These are phyloP conservation scores for Russula earlei DNA, from an alignment of 768 basidiomycete genomes.

Conservation along the genomic window DNA sequence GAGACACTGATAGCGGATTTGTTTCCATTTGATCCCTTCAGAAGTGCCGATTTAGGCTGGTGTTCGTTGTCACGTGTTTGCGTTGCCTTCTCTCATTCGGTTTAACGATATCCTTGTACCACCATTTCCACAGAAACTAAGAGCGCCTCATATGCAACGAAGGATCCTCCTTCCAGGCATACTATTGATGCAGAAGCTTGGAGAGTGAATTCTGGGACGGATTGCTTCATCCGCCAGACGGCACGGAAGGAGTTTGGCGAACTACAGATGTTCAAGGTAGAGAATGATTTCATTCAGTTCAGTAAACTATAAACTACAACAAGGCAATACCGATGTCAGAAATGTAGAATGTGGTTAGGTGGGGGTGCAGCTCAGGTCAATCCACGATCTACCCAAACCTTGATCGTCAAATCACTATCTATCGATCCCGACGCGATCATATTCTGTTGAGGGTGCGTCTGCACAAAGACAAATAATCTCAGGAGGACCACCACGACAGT, in stretches of 20 bases:
- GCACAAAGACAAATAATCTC: not conserved
- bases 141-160: too few relatives aligned
- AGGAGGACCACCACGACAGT: constrained; percentile 9
- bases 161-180: too few relatives aligned
- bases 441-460: constrained; percentile 82
- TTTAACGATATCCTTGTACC: constrained; percentile 12
- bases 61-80: not conserved
- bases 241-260: not conserved
- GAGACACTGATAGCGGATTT: not conserved
- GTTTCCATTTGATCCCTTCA: too few relatives aligned
- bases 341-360: too few relatives aligned
- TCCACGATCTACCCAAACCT: constrained; percentile 64
- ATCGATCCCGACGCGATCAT: constrained; percentile 85
- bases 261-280: too few relatives aligned
- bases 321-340: too few relatives aligned
- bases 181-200: not conserved
- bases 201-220: not conserved
- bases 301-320: not conserved
- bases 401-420: constrained; percentile 72
- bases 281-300: too few relatives aligned
- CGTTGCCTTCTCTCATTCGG: not conserved
- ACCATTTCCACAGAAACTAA: constrained; percentile 9
- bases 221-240: not conserved
- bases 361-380: not conserved
- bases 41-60: constrained; percentile 8